A percentile compares a stretch with the other conserved stretches of the same genome.
Evolutionary conservation across 2,329 filamentous ascomycete species (phyloP).

Genomic region (Botrytis fabae): DNA sequence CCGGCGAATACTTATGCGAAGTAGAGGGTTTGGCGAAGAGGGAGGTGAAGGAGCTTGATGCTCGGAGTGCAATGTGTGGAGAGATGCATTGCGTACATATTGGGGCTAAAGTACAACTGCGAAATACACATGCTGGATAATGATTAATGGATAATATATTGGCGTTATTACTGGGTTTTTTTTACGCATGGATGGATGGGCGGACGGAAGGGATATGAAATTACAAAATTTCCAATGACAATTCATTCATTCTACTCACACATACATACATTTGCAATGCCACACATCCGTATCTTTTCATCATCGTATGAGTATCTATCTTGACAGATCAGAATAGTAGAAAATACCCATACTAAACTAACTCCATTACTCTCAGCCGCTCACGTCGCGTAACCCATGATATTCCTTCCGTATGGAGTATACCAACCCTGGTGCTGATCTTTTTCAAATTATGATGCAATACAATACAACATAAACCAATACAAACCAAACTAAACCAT

Average conservation of each 20-base stretch:
- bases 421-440: too few species aligned
- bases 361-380: too few species aligned
- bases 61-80: too few species aligned
- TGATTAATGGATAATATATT: constrained; percentile 10
- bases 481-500: too few species aligned
- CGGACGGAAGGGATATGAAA: not conserved
- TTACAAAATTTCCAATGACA: not conserved
- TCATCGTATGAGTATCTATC: too few species aligned
- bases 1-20: constrained; percentile 27
- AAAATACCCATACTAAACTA: too few species aligned
- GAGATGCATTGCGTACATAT: not conserved
- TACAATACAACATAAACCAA: too few species aligned
- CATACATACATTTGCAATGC: not conserved
- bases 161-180: not conserved
- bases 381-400: too few species aligned
- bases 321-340: too few species aligned
- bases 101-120: not conserved
- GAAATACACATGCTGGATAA: not conserved
- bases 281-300: too few species aligned
- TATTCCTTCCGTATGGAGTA: too few species aligned
- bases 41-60: not conserved
- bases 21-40: not conserved
- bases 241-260: not conserved
- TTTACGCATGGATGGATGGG: not conserved
- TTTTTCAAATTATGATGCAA: too few species aligned